A percentile compares a stretch with the other conserved stretches of the same genome.
phyloP scores from a whole-genome alignment of 257 asterid genomes.

The Coffea canephora region DNA sequence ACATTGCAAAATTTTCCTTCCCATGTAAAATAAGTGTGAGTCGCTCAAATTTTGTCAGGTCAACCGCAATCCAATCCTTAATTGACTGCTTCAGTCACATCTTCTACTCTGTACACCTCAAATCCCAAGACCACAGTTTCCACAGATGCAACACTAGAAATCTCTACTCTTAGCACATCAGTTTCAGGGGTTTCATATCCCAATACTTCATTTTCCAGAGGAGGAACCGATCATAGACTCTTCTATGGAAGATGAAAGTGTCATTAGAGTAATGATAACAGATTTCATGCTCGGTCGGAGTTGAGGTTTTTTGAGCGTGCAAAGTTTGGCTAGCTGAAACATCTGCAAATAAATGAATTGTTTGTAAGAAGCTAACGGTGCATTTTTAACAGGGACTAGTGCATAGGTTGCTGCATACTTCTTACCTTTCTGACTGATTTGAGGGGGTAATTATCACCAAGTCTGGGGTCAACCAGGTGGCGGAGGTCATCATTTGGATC shows the following conservation, averaged over 20 bases:
- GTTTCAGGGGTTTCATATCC: too few relatives aligned
- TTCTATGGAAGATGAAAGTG: conserved; percentile 80
- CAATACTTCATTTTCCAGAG: conserved; percentile 65
- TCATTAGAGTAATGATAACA: conserved; percentile 80
- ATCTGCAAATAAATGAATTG: conserved; percentile 32
- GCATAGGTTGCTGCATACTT: not conserved
- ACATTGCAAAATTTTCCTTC: too few relatives aligned
- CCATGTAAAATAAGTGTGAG: too few relatives aligned
- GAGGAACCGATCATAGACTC: conserved; percentile 82
- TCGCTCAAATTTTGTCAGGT: too few relatives aligned
- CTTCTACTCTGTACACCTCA: too few relatives aligned
- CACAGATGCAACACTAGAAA: too few relatives aligned
- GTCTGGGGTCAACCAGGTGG: conserved; percentile 67
- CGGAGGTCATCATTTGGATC: conserved; percentile 49
- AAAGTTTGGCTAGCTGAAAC: conserved; percentile 83
- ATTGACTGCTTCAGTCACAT: too few relatives aligned
- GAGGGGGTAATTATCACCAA: conserved; percentile 65
- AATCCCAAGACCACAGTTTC: too few relatives aligned
- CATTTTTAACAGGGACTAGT: not conserved
- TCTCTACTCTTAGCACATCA: too few relatives aligned
- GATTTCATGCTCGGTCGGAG: conserved; percentile 88
- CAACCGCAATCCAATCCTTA: too few relatives aligned
- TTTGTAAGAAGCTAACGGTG: too few relatives aligned
- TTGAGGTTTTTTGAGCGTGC: conserved; percentile 85
- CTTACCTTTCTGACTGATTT: conserved; percentile 72